These are phyloP conservation scores for Handroanthus guayacan DNA, from an alignment of 257 asterid genomes.

Conservation along the genomic window DNA sequence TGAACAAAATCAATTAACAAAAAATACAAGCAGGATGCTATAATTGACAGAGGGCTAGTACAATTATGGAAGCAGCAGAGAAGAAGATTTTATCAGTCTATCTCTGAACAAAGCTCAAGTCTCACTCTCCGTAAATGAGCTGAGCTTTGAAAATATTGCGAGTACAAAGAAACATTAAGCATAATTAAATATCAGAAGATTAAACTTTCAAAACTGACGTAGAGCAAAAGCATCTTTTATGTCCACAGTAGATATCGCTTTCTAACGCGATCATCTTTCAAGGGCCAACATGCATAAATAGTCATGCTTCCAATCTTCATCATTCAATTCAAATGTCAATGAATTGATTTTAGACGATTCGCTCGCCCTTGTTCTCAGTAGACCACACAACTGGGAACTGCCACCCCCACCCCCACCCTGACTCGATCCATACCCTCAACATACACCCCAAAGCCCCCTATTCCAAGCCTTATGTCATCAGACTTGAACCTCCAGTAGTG, in stretches of 20 bases:
- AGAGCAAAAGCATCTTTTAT: not conserved
- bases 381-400: too few relatives aligned
- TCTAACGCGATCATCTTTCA: not conserved
- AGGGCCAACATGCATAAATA: not conserved
- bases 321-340: not conserved
- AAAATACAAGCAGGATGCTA: not conserved
- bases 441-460: not conserved
- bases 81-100: not conserved
- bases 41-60: constrained; percentile 3
- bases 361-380: not conserved
- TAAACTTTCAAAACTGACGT: not conserved
- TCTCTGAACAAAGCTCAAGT: constrained; percentile 8
- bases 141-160: not conserved
- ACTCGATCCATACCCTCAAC: not conserved
- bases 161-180: not conserved
- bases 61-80: not conserved
- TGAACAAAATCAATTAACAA: not conserved
- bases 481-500: constrained; percentile 4
- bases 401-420: not conserved
- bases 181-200: not conserved
- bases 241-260: not conserved
- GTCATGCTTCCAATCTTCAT: not conserved
- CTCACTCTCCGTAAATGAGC: constrained; percentile 14
- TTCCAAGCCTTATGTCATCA: not conserved
- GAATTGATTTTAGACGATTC: not conserved